phyloP scores from a whole-genome alignment of 176 grass and related monocot genomes.

The Raddia guianensis region DNA sequence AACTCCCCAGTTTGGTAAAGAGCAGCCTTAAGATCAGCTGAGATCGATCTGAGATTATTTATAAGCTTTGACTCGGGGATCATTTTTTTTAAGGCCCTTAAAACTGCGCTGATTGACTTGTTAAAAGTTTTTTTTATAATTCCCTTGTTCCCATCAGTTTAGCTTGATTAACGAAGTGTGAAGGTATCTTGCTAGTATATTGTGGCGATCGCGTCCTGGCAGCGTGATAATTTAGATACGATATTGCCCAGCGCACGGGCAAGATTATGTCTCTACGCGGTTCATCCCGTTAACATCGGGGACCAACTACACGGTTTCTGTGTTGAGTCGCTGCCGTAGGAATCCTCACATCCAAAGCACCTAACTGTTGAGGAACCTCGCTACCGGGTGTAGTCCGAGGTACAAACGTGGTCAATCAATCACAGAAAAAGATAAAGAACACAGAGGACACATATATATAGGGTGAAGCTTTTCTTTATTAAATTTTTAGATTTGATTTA shows the following conservation, averaged over 20 bases:
- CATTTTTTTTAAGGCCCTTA: constrained; percentile 2
- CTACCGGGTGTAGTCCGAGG: no score
- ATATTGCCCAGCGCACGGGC: background rate
- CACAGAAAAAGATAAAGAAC: no score
- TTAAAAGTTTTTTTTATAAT: background rate
- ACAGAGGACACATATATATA: no score
- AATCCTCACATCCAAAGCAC: no score
- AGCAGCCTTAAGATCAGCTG: background rate
- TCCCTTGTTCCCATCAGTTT: background rate
- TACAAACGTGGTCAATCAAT: no score
- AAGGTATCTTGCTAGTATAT: background rate
- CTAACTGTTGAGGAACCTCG: no score
- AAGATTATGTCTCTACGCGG: constrained; percentile 20
- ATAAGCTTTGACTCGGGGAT: constrained; percentile 11
- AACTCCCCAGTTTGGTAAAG: constrained; percentile 9
- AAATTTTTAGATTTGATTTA: no score
- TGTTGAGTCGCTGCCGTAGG: background rate
- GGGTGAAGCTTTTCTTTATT: no score
- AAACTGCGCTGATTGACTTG: constrained; percentile 22
- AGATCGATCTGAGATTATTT: constrained; percentile 21
- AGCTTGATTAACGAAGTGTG: background rate
- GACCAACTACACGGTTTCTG: constrained; percentile 1
- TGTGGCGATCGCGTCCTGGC: background rate
- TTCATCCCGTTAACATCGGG: constrained; percentile 5
- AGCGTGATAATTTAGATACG: background rate